phyloP scores from a whole-genome alignment of 257 asterid species.

The Knoxia roxburghii region DNA sequence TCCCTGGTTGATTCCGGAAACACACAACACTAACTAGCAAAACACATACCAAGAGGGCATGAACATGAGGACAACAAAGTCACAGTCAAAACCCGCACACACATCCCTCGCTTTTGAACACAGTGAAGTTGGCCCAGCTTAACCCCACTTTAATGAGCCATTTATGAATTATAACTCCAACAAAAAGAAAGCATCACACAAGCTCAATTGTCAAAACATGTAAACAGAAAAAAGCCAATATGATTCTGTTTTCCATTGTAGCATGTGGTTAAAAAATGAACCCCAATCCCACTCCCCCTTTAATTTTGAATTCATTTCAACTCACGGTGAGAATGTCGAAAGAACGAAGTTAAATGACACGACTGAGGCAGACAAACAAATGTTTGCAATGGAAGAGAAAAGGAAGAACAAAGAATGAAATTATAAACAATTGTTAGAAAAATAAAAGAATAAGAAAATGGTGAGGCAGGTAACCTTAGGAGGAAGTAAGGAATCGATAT shows the following conservation, averaged over 20 bases:
- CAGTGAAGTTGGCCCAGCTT: background rate
- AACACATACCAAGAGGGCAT: background rate
- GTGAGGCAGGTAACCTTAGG: slow-evolving; percentile 46
- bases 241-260: background rate
- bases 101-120: background rate
- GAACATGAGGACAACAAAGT: background rate
- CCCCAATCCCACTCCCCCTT: no score
- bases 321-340: no score
- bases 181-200: background rate
- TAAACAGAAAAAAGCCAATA: no score
- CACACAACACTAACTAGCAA: background rate
- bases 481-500: slow-evolving; percentile 72
- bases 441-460: background rate
- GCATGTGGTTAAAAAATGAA: no score
- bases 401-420: background rate
- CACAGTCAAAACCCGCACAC: background rate
- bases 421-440: background rate
- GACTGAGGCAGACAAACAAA: background rate
- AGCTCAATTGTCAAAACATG: no score
- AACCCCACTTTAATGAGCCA: background rate
- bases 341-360: background rate
- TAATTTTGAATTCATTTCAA: no score
- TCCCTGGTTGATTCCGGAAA: background rate
- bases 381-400: background rate
- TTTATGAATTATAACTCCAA: background rate